A percentile compares a stretch with the other conserved stretches of the same genome.
Conservation (phyloP, 2,329 filamentous ascomycete species). For the Exserohilum turcica region DNA sequence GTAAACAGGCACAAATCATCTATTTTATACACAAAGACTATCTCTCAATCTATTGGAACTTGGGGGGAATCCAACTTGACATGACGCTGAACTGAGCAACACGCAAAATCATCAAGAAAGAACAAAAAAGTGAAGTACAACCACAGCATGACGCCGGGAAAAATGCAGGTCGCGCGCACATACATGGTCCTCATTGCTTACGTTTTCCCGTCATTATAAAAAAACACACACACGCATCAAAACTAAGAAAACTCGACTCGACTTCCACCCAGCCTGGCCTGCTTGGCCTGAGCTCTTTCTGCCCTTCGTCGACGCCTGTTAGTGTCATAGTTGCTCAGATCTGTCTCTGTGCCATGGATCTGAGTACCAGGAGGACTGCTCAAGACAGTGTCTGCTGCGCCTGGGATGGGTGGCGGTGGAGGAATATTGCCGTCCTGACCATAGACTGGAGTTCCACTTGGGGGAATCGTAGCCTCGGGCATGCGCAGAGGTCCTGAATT, state of each 20-base stretch:
- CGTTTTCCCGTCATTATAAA: constrained; percentile 2
- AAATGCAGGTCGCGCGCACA: constrained; percentile 2
- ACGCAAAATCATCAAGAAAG: not conserved
- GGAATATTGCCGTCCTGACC: constrained; percentile 19
- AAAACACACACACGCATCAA: too few species aligned
- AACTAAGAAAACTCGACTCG: constrained; percentile 49
- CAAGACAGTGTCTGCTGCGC: constrained; percentile 36
- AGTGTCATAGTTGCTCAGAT: constrained; percentile 47
- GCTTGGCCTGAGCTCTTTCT: constrained; percentile 48
- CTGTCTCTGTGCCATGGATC: constrained; percentile 46
- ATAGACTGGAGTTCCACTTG: constrained; percentile 35
- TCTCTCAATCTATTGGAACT: not conserved
- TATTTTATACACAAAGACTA: not conserved
- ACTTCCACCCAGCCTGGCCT: constrained; percentile 42
- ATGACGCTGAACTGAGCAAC: not conserved
- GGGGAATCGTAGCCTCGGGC: constrained; percentile 38
- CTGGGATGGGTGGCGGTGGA: constrained; percentile 44
- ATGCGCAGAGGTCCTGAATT: constrained; percentile 35
- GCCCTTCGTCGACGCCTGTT: constrained; percentile 48
- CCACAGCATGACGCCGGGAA: constrained; percentile 4
- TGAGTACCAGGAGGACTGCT: constrained; percentile 45
- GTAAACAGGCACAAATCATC: not conserved
- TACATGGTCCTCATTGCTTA: not conserved
- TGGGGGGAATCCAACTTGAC: not conserved
- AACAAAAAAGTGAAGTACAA: not conserved